Conservation (phyloP, 352 stramenopile species). For the Globisporangium nodosum region DNA sequence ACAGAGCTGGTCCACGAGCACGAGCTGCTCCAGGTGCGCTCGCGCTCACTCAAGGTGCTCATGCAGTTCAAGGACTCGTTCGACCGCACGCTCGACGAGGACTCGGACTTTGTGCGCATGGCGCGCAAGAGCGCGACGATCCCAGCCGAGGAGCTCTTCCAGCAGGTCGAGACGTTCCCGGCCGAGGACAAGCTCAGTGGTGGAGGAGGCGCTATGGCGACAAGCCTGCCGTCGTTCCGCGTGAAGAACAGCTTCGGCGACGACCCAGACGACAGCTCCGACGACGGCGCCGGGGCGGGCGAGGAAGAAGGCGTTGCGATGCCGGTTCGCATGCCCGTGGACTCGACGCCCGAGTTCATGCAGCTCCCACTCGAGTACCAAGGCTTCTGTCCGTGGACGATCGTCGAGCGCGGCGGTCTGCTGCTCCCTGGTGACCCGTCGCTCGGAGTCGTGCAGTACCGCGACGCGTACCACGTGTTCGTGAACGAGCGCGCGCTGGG, state of each 20-base stretch:
- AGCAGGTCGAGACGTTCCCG: conserved; percentile 56
- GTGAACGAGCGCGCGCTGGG: conserved; percentile 85
- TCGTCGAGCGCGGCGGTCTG: conserved; percentile 84
- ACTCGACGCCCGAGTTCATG: conserved; percentile 93
- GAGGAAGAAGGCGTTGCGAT: conserved; percentile 38
- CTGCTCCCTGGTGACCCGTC: conserved; percentile 89
- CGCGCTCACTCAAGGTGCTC: conserved; percentile 54
- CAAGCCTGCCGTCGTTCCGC: conserved; percentile 16
- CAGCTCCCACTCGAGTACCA: conserved; percentile 92
- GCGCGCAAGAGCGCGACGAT: conserved; percentile 52
- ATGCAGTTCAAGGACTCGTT: conserved; percentile 79
- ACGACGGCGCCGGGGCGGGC: conserved; percentile 14
- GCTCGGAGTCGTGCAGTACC: conserved; percentile 88
- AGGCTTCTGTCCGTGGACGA: conserved; percentile 91
- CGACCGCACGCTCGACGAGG: conserved; percentile 39
- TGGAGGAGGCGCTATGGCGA: conserved; percentile 2
- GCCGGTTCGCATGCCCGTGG: conserved; percentile 84
- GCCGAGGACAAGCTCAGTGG: conserved; percentile 26
- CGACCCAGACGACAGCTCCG: conserved; percentile 24
- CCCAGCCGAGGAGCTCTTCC: conserved; percentile 63
- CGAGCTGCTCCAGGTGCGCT: conserved; percentile 63
- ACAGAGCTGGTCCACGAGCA: conserved; percentile 69
- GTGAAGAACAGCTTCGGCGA: conserved; percentile 28
- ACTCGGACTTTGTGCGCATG: conserved; percentile 49
- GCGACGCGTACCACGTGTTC: conserved; percentile 90